These are phyloP conservation scores for Picochlorum sp. DNA, from an alignment of 139 green algal genomes.

Conservation along the genomic window DNA sequence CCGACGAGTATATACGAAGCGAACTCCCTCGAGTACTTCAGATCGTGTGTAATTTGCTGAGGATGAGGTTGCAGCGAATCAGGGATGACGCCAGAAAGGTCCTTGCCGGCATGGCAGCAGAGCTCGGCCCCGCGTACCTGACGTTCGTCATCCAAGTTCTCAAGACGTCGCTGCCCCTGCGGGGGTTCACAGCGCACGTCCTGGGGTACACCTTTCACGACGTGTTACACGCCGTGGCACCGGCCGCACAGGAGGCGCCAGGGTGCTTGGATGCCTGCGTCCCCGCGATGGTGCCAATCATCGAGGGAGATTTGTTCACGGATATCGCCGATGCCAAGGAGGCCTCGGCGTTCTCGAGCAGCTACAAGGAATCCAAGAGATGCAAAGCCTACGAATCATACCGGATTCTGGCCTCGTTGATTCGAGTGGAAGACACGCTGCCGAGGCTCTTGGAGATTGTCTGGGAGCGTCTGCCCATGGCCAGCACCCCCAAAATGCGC, in stretches of 20 bases:
- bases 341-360: slow-evolving; percentile 50
- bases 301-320: slow-evolving; percentile 78
- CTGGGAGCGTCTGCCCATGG: slow-evolving; percentile 36
- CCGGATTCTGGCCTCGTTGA: slow-evolving; percentile 51
- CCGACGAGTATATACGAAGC: slow-evolving; percentile 35
- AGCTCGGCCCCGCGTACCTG: slow-evolving; percentile 72
- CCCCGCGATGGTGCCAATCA: slow-evolving; percentile 52
- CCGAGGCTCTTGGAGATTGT: slow-evolving; percentile 29
- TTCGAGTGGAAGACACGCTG: slow-evolving; percentile 52
- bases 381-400: slow-evolving; percentile 62
- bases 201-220: slow-evolving; percentile 80
- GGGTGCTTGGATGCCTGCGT: slow-evolving; percentile 54
- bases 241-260: slow-evolving; percentile 2
- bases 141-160: slow-evolving; percentile 40
- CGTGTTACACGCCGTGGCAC: slow-evolving; percentile 48
- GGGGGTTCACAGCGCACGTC: slow-evolving; percentile 78
- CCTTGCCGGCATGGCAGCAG: slow-evolving; percentile 53
- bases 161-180: slow-evolving; percentile 38
- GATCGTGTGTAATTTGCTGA: slow-evolving; percentile 59
- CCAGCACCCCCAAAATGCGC: slow-evolving; percentile 40
- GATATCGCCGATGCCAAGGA: slow-evolving; percentile 67
- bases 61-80: slow-evolving; percentile 49
- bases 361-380: slow-evolving; percentile 73
- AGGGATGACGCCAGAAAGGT: slow-evolving; percentile 68
- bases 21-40: slow-evolving; percentile 64